These are phyloP conservation scores for Fusarium penzigii DNA, from an alignment of 2,329 filamentous ascomycete species.

Conservation along the genomic window DNA sequence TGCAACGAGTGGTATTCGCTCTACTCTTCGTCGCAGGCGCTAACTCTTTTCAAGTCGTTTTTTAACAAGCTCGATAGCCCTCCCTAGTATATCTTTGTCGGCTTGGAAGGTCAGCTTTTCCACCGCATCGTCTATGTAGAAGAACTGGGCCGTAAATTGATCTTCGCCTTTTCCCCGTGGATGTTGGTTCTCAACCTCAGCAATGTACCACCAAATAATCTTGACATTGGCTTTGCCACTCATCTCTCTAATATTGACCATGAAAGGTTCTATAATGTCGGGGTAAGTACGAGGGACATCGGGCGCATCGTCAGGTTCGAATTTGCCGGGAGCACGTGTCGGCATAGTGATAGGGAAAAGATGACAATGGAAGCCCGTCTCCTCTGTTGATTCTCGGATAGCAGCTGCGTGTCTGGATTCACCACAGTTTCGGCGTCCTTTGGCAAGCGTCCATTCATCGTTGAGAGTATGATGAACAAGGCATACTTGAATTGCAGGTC, in stretches of 20 bases:
- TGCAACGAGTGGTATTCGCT: no score
- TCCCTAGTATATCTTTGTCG: constrained; percentile 5
- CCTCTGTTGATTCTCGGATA: constrained; percentile 13
- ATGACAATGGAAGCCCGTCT: constrained; percentile 12
- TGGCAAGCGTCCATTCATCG: constrained; percentile 17
- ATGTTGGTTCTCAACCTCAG: background rate
- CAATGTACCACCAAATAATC: constrained; percentile 15
- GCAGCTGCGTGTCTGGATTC: constrained; percentile 12
- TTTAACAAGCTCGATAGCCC: constrained; percentile 5
- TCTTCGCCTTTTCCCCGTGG: background rate
- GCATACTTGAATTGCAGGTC: constrained; percentile 6
- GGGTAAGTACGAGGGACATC: constrained; percentile 21
- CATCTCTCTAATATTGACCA: constrained; percentile 5
- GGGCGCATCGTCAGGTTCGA: constrained; percentile 2
- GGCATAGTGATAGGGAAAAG: constrained; percentile 9
- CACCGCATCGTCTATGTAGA: constrained; percentile 6
- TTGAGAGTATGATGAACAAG: constrained; percentile 5
- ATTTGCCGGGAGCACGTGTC: constrained; percentile 8
- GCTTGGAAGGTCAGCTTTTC: constrained; percentile 3
- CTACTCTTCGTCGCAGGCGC: no score
- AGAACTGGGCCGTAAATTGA: constrained; percentile 6
- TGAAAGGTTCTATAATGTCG: constrained; percentile 14
- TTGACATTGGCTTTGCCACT: constrained; percentile 1
- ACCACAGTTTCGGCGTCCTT: constrained; percentile 15
- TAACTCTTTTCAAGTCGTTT: no score